Conservation (phyloP, 495 filamentous ascomycete genomes). For the Margaritispora aquatica region DNA sequence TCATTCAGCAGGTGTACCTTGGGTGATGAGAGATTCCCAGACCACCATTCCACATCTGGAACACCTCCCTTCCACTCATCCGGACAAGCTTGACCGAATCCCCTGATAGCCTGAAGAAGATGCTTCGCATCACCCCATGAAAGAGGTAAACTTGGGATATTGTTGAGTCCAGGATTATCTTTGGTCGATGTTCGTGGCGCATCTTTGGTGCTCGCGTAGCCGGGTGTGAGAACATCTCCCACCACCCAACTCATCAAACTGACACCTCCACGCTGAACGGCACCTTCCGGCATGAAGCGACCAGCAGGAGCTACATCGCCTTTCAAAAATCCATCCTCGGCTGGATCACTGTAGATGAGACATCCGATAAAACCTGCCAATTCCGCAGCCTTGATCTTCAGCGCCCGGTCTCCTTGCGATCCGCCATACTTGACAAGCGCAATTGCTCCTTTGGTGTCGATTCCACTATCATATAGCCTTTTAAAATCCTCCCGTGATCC, state of each 20-base stretch:
- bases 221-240: conserved; percentile 85
- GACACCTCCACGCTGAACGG: conserved; percentile 78
- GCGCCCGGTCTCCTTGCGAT: conserved; percentile 58
- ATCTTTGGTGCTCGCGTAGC: conserved; percentile 69
- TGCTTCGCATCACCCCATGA: conserved; percentile 82
- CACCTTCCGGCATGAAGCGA: conserved; percentile 69
- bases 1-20: conserved; percentile 79
- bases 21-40: conserved; percentile 70
- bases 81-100: conserved; percentile 64
- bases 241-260: conserved; percentile 76
- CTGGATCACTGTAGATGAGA: conserved; percentile 86
- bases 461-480: conserved; percentile 57
- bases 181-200: conserved; percentile 59
- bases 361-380: conserved; percentile 76
- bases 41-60: conserved; percentile 66
- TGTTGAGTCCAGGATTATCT: conserved; percentile 63
- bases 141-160: conserved; percentile 85
- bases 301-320: conserved; percentile 68
- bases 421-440: conserved; percentile 78
- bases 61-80: conserved; percentile 73
- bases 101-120: conserved; percentile 70
- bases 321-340: conserved; percentile 67
- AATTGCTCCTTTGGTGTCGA: conserved; percentile 74
- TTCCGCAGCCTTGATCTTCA: conserved; percentile 90
- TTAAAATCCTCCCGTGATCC: conserved; percentile 81